phyloP scores from a whole-genome alignment of 202 grass and related monocot species.

The Schoenoplectus tabernaemontani region DNA sequence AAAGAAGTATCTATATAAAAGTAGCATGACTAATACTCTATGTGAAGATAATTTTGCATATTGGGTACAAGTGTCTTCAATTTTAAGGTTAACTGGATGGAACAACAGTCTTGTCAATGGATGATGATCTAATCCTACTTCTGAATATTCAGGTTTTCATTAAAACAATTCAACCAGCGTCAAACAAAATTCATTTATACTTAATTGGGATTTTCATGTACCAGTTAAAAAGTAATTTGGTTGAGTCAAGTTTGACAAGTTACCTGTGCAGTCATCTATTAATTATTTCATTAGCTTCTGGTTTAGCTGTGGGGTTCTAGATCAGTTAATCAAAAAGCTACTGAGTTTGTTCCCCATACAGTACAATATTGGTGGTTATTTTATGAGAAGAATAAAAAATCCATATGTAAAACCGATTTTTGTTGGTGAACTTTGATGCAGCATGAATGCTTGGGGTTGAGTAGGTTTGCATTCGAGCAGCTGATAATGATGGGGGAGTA shows the following conservation, averaged over 20 bases:
- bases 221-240: not conserved
- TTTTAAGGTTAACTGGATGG: not conserved
- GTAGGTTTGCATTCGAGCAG: conserved; percentile 83
- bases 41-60: not conserved
- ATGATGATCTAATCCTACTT: not conserved
- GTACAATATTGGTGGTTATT: not conserved
- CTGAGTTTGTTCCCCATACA: not conserved
- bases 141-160: not conserved
- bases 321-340: not conserved
- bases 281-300: not conserved
- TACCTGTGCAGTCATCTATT: not conserved
- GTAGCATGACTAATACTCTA: not conserved
- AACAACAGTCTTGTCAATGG: not conserved
- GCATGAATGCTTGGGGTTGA: conserved; percentile 96
- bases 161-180: not conserved
- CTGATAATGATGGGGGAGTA: conserved; percentile 41
- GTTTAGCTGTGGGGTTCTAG: not conserved
- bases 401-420: not conserved
- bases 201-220: not conserved
- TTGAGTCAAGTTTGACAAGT: not conserved
- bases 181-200: not conserved
- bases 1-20: not conserved
- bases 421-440: conserved; percentile 29
- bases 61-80: not conserved
- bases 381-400: not conserved